These are phyloP conservation scores for Scedosporium aurantiacum DNA, from an alignment of 2,329 filamentous ascomycete genomes.

Conservation along the genomic window DNA sequence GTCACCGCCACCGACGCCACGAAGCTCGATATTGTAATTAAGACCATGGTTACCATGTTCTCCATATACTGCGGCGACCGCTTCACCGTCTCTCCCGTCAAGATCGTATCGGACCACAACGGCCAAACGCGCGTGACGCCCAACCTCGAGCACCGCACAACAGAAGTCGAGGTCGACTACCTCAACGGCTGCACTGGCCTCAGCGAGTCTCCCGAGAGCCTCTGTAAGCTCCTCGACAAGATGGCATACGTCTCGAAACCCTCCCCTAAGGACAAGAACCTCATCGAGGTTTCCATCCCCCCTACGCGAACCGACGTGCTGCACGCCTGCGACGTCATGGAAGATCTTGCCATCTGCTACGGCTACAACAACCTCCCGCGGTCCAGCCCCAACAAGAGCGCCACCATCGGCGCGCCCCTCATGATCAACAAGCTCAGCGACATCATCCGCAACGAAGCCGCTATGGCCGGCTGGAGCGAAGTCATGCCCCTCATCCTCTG, in stretches of 20 bases:
- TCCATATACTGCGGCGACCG: constrained; percentile 77
- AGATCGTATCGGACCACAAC: constrained; percentile 89
- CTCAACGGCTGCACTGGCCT: constrained; percentile 90
- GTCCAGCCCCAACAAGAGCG: constrained; percentile 73
- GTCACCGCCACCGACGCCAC: constrained; percentile 93
- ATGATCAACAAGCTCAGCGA: constrained; percentile 91
- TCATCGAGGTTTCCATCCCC: constrained; percentile 74
- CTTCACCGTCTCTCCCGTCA: constrained; percentile 88
- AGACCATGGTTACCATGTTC: constrained; percentile 97
- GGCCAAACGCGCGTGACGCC: constrained; percentile 70
- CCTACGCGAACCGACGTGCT: constrained; percentile 88
- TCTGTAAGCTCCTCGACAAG: constrained; percentile 71
- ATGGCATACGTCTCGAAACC: constrained; percentile 82
- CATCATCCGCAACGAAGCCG: constrained; percentile 78
- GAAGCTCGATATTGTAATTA: constrained; percentile 90
- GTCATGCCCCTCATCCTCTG: constrained; percentile 94
- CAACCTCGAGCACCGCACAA: constrained; percentile 62
- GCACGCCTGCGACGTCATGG: constrained; percentile 97
- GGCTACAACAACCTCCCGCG: constrained; percentile 94
- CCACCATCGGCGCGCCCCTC: constrained; percentile 76
- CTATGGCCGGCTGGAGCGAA: constrained; percentile 92
- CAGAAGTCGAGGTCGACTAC: constrained; percentile 80
- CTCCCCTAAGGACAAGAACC: constrained; percentile 48
- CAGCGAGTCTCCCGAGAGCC: constrained; percentile 57
- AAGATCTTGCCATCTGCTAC: constrained; percentile 92